Conservation (phyloP, 1,284 basidiomycete genomes). For the Rhizoctonia solani region DNA sequence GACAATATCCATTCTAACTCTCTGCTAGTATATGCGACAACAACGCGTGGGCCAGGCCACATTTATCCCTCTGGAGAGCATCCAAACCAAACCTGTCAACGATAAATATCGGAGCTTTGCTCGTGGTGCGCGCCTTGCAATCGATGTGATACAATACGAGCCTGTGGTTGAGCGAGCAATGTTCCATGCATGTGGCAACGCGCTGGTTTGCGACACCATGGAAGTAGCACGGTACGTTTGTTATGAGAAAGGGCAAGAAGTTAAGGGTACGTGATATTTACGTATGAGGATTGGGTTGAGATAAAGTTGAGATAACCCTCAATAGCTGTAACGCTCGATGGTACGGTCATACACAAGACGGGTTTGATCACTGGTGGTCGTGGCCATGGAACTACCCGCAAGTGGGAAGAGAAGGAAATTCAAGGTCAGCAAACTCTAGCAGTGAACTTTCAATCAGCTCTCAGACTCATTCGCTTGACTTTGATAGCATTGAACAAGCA, state of each 20-base stretch:
- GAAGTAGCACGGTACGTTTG: conserved; percentile 88
- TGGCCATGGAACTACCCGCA: conserved; percentile 72
- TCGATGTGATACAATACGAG: conserved; percentile 93
- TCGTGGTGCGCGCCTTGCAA: conserved; percentile 88
- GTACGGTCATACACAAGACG: conserved; percentile 96
- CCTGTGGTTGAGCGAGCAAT: conserved; percentile 88
- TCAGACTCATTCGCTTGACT: not conserved
- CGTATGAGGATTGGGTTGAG: not conserved
- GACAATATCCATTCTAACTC: not conserved
- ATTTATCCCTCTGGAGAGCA: conserved; percentile 96
- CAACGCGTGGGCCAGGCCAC: conserved; percentile 95
- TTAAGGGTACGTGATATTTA: conserved; percentile 72
- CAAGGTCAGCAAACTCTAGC: conserved; percentile 58
- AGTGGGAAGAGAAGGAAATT: conserved; percentile 94
- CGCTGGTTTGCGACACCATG: conserved; percentile 93
- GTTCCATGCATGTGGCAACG: conserved; percentile 94
- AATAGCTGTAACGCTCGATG: conserved; percentile 92
- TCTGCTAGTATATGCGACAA: conserved; percentile 83
- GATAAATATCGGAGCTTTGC: conserved; percentile 93
- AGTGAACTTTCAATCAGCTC: not conserved
- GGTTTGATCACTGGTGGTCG: conserved; percentile 96
- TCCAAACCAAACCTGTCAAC: conserved; percentile 90
- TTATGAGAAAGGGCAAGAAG: conserved; percentile 93
- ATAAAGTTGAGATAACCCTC: not conserved
- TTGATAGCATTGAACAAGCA: conserved; percentile 1